phyloP scores from a whole-genome alignment of 2,329 filamentous ascomycete species.

The Metarhizium brunneum region DNA sequence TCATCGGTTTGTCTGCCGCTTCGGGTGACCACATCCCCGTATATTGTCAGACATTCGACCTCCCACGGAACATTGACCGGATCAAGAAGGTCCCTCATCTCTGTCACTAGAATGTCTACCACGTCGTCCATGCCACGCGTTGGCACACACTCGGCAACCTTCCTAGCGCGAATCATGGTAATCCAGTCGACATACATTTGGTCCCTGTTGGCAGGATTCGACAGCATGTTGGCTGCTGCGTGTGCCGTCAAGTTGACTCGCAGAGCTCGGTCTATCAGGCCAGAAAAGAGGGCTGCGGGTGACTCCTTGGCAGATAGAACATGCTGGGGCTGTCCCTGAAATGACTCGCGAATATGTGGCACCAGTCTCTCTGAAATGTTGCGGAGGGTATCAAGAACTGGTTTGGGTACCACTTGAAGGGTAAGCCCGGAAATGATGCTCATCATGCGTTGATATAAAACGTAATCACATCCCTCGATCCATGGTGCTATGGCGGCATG shows the following conservation, averaged over 20 bases:
- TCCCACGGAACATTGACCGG: constrained; percentile 59
- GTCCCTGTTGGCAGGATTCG: constrained; percentile 78
- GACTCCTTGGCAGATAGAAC: constrained; percentile 80
- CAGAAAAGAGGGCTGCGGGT: constrained; percentile 81
- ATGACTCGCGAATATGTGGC: constrained; percentile 72
- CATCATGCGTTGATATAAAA: constrained; percentile 96
- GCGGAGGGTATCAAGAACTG: constrained; percentile 76
- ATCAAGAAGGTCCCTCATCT: constrained; percentile 62
- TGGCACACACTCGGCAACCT: constrained; percentile 54
- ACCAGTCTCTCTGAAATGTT: constrained; percentile 79
- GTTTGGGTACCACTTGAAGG: constrained; percentile 81
- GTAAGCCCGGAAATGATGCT: constrained; percentile 82
- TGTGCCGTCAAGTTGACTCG: constrained; percentile 91
- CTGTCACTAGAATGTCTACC: constrained; percentile 50
- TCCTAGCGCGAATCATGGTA: constrained; percentile 51
- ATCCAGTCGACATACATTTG: constrained; percentile 96
- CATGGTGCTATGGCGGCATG: constrained; percentile 75
- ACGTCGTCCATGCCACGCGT: constrained; percentile 57
- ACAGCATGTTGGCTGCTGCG: constrained; percentile 85
- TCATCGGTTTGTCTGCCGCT: constrained; percentile 29
- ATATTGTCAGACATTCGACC: constrained; percentile 50
- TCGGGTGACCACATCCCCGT: constrained; percentile 45
- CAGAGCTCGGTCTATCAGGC: constrained; percentile 75
- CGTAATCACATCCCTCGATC: constrained; percentile 93
- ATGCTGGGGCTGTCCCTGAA: constrained; percentile 75